Conservation (phyloP, 345 rosid genomes). For the Eucalyptus rudis region DNA sequence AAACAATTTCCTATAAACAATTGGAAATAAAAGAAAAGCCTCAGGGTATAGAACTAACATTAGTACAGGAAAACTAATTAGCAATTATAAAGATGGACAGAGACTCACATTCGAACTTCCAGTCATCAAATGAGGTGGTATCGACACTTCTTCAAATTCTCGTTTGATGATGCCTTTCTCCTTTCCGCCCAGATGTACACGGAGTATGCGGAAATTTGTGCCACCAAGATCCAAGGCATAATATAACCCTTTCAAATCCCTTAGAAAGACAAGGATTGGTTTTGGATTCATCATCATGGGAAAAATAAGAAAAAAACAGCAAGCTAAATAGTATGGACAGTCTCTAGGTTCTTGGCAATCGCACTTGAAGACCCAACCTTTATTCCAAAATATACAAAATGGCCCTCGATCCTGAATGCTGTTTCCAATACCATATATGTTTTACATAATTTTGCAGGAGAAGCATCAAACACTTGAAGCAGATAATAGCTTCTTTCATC, state of each 20-base stretch:
- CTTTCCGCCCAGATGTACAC: constrained; percentile 73
- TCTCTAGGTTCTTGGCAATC: background rate
- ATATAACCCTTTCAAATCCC: constrained; percentile 73
- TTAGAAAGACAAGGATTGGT: background rate
- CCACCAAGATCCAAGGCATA: constrained; percentile 98
- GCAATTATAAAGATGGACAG: constrained; percentile 25
- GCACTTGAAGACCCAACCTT: background rate
- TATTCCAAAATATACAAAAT: background rate
- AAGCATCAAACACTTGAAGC: background rate
- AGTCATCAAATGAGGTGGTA: constrained; percentile 83
- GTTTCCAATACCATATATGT: background rate
- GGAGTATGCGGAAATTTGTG: constrained; percentile 84
- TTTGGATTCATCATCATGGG: background rate
- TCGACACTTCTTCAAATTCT: constrained; percentile 77
- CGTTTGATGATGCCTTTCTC: constrained; percentile 42
- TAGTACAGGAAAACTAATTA: constrained; percentile 5
- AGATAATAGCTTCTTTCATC: background rate
- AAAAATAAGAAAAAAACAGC: background rate
- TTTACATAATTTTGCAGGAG: background rate
- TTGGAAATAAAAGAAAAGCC: background rate
- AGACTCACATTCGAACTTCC: constrained; percentile 60
- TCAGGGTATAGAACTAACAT: background rate
- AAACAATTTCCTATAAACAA: constrained; percentile 17
- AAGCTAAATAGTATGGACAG: background rate
- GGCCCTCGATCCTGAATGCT: background rate